Evolutionary conservation across 73 alveolate genomes (phyloP), one percentile per base, ranked within the genome.

Genomic region (Symbiodinium pilosum): DNA sequence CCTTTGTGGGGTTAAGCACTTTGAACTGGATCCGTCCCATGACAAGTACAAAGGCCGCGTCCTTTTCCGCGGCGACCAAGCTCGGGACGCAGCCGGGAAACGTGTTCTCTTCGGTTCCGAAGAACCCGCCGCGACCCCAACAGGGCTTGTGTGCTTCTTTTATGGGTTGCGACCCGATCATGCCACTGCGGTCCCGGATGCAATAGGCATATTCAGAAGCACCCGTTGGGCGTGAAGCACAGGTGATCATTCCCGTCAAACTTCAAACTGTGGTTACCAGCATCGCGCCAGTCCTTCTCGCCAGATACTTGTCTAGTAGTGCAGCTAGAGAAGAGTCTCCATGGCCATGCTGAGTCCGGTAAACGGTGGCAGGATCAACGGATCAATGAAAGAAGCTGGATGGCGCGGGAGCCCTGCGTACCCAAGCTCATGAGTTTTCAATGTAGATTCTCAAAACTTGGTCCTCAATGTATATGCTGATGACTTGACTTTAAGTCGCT

Each of bases 11-110:
- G 40, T 81, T n/a, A 81, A 81, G 88, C 88, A 81, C 4, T 81
- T 38, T 18, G 75, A 84, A 43, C 73, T 43, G 20, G 92, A 28
- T 2, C 73, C 38, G 32, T 43, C 41, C 12, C 88, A 21, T 0
- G n/a, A 39, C 38, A 84, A 84, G 36, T 84, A 84, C 43, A 84
- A 84, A 34, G 92, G 92, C 0, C 92, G 92, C 36, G 28, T 84
- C 11, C 47, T 84, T 43, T 84, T 43, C 28, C 38, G 92, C 5
- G 92, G 92, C 14, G 92, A 42, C 42, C 4, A 39, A 16, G 20
- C 43, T 5, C 71, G 44, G 8, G 92, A 84, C 71, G 30, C 68
- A 24, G 42, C 36, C 56, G 89, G 73, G 30, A 84, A 42, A 42
- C 34, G 11, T 0, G 38, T 43, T 11, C 4, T 84, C 73, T 3